Base-by-base conservation (phyloP, 192 early-diverging fungal genomes). In the Backusella sp. region DNA sequence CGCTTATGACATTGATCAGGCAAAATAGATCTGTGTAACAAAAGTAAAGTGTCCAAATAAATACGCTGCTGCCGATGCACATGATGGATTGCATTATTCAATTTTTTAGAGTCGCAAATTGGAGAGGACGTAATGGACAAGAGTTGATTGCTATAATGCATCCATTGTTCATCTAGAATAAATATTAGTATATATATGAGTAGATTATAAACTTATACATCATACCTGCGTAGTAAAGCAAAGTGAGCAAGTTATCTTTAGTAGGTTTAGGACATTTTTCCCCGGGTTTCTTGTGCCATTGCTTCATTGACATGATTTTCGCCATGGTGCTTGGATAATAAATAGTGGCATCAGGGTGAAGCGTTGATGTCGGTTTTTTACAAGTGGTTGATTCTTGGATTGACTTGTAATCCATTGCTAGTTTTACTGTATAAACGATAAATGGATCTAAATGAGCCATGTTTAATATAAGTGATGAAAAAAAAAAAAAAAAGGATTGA, bases 61-160 rank as follows among this genome's bases (percentile, higher is more conserved):
- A 73, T 73, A 30, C 49, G 42, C 37, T 73, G 71, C 19, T 73
- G 71, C n/a, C 52, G 46, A 32, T 73, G 71, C 23, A 73, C 68
- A 70, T 70, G n/a, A 28, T 70, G 21, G 21, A 70, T 28, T 39
- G 41, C 41, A 70, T 21, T 37, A 39, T 70, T 23, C 6, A 70
- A 12, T 26, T 23, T 35, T 15, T 41, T 23, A 12, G 19, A 4
- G n/a, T 70, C 37, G n/a, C 9, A 37, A 1, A 19, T 39, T 8
- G 3, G 4, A 17, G 28, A 35, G 6, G 28, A 32, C 3, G 36
- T 44, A 12, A 26, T 42, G 1, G 19, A 39, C 11, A 6, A 42
- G 21, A 70, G 36, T 39, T 70, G 39, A 42, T 39, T 70, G 14
- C 35, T 70, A 30, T 37, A 39, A 37, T 70, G 19, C 36, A 70